These are phyloP conservation scores for Exophiala viscosa DNA, from an alignment of 2,329 filamentous ascomycete genomes.

Conservation along the genomic window DNA sequence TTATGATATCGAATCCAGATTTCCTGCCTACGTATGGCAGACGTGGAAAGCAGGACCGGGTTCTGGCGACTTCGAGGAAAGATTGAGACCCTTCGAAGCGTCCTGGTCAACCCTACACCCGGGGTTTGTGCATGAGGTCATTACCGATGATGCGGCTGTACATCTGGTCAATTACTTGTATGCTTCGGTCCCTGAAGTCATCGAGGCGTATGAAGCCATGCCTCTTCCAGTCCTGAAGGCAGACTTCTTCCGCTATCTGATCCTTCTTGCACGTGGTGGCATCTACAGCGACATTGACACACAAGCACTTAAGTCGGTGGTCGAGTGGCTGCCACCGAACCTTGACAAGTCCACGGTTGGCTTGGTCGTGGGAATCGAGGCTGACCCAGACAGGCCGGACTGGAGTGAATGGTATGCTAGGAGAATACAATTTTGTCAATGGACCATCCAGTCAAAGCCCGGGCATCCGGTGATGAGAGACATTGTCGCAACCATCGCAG, in stretches of 20 bases:
- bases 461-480: constrained; percentile 89
- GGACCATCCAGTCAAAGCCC: constrained; percentile 95
- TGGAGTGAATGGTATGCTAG: constrained; percentile 96
- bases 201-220: constrained; percentile 70
- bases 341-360: constrained; percentile 77
- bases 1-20: constrained; percentile 82
- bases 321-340: constrained; percentile 78
- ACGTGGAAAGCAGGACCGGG: constrained; percentile 90
- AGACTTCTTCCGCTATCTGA: constrained; percentile 73
- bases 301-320: constrained; percentile 72
- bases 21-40: constrained; percentile 98
- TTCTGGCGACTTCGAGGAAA: constrained; percentile 67
- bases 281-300: constrained; percentile 95
- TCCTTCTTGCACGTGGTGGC: constrained; percentile 71
- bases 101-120: constrained; percentile 87
- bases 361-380: constrained; percentile 90
- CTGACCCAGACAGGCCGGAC: constrained; percentile 86
- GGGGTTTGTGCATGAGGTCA: constrained; percentile 90
- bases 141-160: constrained; percentile 82
- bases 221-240: constrained; percentile 73
- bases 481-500: constrained; percentile 79
- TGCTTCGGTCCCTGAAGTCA: constrained; percentile 71
- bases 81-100: constrained; percentile 77
- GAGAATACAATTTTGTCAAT: constrained; percentile 96
- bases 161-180: constrained; percentile 84